A percentile compares a stretch with the other conserved stretches of the same genome.
Conservation (phyloP, 495 filamentous ascomycete species). For the Penicillium paxilli region DNA sequence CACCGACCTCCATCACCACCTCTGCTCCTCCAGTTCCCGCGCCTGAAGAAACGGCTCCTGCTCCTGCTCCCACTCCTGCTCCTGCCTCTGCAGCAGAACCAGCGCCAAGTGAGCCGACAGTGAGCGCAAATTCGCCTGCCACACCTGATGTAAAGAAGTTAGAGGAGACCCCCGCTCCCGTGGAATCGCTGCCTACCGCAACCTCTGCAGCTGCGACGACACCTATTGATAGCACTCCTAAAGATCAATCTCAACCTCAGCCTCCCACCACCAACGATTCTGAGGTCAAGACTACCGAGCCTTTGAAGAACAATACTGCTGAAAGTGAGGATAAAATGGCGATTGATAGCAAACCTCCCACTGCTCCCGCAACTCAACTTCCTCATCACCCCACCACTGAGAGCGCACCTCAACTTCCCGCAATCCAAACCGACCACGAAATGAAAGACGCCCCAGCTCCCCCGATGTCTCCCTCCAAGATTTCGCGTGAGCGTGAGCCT, state of each 20-base stretch:
- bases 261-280: neutral
- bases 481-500: constrained; percentile 68
- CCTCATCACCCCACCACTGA: constrained; percentile 35
- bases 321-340: constrained; percentile 20
- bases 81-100: constrained; percentile 1
- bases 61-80: constrained; percentile 7
- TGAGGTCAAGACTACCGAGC: neutral
- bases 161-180: neutral
- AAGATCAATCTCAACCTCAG: neutral
- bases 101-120: neutral
- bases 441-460: constrained; percentile 41
- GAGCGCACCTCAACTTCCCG: constrained; percentile 9
- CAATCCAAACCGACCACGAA: constrained; percentile 35
- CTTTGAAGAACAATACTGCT: neutral
- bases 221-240: neutral
- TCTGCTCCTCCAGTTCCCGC: constrained; percentile 1
- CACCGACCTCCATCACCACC: neutral
- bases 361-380: constrained; percentile 27
- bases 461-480: constrained; percentile 52
- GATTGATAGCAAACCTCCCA: constrained; percentile 10
- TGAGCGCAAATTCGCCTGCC: constrained; percentile 1
- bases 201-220: neutral
- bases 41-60: too few species aligned
- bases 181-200: neutral
- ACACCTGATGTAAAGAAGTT: constrained; percentile 8